A percentile compares a stretch with the other conserved stretches of the same genome.
These are phyloP conservation scores for Sporothrix humicola DNA, from an alignment of 2,329 filamentous ascomycete species.

Conservation along the genomic window DNA sequence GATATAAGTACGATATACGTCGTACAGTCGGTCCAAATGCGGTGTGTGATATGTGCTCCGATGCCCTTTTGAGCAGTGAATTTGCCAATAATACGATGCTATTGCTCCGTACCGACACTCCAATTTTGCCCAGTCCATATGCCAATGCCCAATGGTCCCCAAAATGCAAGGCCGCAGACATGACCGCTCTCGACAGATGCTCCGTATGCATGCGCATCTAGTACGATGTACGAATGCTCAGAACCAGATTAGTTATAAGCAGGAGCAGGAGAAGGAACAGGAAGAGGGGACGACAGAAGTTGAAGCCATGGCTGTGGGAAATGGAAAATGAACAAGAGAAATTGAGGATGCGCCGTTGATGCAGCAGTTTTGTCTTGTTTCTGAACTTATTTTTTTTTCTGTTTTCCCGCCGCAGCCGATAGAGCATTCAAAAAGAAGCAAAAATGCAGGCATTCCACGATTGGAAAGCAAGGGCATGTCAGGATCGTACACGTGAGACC, in stretches of 20 bases:
- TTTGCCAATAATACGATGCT: constrained; percentile 17
- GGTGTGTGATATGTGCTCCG: neutral
- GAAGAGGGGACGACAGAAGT: neutral
- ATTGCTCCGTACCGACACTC: neutral
- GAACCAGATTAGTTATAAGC: constrained; percentile 10
- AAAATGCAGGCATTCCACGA: neutral
- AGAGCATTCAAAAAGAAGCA: neutral
- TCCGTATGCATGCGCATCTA: constrained; percentile 11
- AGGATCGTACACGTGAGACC: constrained; percentile 3
- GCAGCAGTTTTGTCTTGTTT: neutral
- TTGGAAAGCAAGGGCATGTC: neutral
- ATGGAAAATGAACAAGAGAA: neutral
- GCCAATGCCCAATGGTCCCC: constrained; percentile 9
- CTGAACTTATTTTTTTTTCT: neutral
- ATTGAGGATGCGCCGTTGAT: neutral
- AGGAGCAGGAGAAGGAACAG: neutral
- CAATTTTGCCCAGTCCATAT: neutral
- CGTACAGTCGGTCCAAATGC: neutral
- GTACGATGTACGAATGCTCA: neutral
- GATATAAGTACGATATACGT: neutral
- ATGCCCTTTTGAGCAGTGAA: neutral
- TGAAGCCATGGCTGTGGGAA: neutral
- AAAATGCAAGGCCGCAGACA: constrained; percentile 18
- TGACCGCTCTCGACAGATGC: constrained; percentile 9
- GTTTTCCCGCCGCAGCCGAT: constrained; percentile 31